Base-by-base conservation (phyloP, 768 basidiomycete species). In the Suillus spraguei region DNA sequence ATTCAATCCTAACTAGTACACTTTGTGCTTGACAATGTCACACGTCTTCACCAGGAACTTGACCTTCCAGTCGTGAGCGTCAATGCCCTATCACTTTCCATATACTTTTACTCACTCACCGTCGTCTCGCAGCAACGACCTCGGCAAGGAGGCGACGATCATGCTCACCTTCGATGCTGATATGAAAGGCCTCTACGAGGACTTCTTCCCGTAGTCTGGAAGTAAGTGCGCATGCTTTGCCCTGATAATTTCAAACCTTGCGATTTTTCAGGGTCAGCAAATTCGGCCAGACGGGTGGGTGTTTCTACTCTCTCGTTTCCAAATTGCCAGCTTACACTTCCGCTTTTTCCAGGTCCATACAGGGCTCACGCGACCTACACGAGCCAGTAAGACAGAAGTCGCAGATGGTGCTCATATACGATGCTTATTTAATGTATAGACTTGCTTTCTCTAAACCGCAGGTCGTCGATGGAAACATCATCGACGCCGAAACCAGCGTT, bases 221-320 rank as follows among this genome's bases (percentile, higher is more conserved):
- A n/a, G 55, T 56, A 56, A 44, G 42, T 44, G 16, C 16, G 14
- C 55, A 14, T 24, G 3, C 22, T 39, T 17, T 24, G 14, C 13
- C 16, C 4, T 4, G 38, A 56, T 17, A 2, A 28, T 17, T 11
- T 56, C 3, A 39, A 56, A 56, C 36, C 36, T 39, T 56, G 36
- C 9, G 2, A 20, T 11, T 17, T 41, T 28, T 41, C 47, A 58
- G 55, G 16, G 55, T 20, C 24, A 35, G 5, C 38, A 58, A 17
- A 56, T 56, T 56, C 35, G 54, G 54, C 13, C 9, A 56, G 36
- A 17, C 55, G 22, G 55, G 36, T 56, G 22, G 55, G 55, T 28
- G 38, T 17, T 24, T 22, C 22, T 8, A 3, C 9, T 39, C 17
- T 22, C 5, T 39, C 5, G 24, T 24, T 28, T 24, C 16, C 9